Base-by-base conservation (phyloP, 768 basidiomycete genomes). In the Mycena chlorophos region DNA sequence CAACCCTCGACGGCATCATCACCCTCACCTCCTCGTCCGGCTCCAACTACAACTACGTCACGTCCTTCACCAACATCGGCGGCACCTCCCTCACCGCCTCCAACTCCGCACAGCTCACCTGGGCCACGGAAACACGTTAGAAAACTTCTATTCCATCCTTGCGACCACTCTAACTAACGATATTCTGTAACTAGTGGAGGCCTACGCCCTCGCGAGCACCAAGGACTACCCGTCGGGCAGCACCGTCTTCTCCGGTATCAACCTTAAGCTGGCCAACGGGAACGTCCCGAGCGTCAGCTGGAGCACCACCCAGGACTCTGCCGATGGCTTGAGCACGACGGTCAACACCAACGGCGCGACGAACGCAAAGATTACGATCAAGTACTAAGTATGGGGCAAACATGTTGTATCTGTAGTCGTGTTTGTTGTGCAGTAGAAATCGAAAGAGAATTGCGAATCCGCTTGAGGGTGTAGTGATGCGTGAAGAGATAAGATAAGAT, bases 121-220 rank as follows among this genome's bases (percentile, higher is more conserved):
- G 56, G 60, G 55, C 60, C 0, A 60, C 55, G 4, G 62, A 60
- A 50, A 60, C 62, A 4, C 55, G n/a, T n/a, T n/a, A n/a, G n/a
- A n/a, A n/a, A n/a, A n/a, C n/a, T n/a, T n/a, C n/a, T n/a, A n/a
- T n/a, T n/a, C n/a, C n/a, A n/a, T n/a, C n/a, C n/a, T n/a, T n/a
- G n/a, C n/a, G n/a, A n/a, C n/a, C n/a, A n/a, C n/a, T n/a, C n/a
- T n/a, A n/a, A n/a, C n/a, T n/a, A n/a, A n/a, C n/a, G n/a, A n/a
- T n/a, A n/a, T n/a, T n/a, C n/a, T n/a, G n/a, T n/a, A n/a, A n/a
- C n/a, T n/a, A n/a, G n/a, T 63, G 25, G 62, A 63, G 50, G 48
- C 52, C 1, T 63, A 62, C 22, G 48, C n/a, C 12, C 50, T 62
- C 17, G 47, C 51, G 3, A 5, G 34, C 4, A 34, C 6, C 5